Evolutionary conservation across 139 green algal species (phyloP), one percentile per base, ranked within the genome.

Genomic region (Chlorella vulgaris): DNA sequence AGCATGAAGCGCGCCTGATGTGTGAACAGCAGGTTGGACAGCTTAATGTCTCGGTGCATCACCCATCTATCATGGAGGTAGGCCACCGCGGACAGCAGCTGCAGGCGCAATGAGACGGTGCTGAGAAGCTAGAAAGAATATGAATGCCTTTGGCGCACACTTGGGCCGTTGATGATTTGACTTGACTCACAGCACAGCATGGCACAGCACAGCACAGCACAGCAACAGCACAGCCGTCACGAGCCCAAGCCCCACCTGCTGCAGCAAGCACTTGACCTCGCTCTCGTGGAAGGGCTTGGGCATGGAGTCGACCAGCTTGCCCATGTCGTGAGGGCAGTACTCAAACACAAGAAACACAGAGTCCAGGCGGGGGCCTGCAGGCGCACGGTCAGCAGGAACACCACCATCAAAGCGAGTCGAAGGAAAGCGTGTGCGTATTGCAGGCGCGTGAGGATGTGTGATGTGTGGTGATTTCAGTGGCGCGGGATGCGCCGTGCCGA

Each of bases 311-410:
- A 97, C 71, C 67, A 97, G 80, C 7, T 86, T 81, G 0, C 86
- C 92, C 69, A 97, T 68, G 78, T 97, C 93, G 76, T 96, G 92
- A 28, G 93, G 86, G 73, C 87, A 93, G 81, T 93, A 97, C 82
- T 97, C 93, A 81, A 97, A 97, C 61, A 95, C 93, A 55, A 97
- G 84, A 83, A 97, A 97, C 21, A 97, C 85, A 42, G 35, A 36
- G 80, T 84, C 80, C 58, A 80, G 60, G 36, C 24, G 24, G 68
- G 79, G 53, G 63, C 73, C 73, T 79, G 55, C n/a, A 21, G 55
- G 55, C 15, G 47, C 13, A 55, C 15, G 47, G 47, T 55, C 15
- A 10, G 47, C n/a, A n/a, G n/a, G n/a, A n/a, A n/a, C n/a, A n/a
- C n/a, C n/a, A n/a, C n/a, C n/a, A n/a, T n/a, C n/a, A n/a, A n/a